Evolutionary conservation across 2,329 filamentous ascomycete species (phyloP), one percentile per base, ranked within the genome.

Genomic region (Pseudogymnoascus sp.): DNA sequence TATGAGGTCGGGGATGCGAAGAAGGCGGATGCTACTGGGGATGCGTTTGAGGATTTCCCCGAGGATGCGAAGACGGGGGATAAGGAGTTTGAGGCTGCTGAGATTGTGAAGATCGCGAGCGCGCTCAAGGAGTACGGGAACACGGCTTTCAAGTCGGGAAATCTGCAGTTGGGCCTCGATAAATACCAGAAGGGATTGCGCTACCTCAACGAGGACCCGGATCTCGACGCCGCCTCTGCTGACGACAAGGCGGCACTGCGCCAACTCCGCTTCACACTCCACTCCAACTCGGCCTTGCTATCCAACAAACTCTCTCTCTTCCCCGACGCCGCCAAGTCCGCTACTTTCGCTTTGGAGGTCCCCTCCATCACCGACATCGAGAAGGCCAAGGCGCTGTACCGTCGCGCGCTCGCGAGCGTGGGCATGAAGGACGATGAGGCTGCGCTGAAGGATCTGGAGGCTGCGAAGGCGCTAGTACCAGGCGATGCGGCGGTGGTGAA

Each of bases 171-270:
- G 34, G 93, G 87, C 1, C 81, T 97, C 25, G 87, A 89, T 65
- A 99, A 99, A 79, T 99, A 99, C 79, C 87, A 96, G 75, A 99
- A 99, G 80, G 93, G 87, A 16, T 78, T 96, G 66, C 87, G 92
- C 70, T 97, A 96, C 76, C 80, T 96, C 65, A 90, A 93, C 75
- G 90, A 96, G 75, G 90, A 93, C 72, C 89, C 89, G 0, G 86
- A 90, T 59, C 76, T 85, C 11, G 89, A 95, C 44, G 82, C 85
- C 53, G 91, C 93, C 69, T 82, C 89, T 4, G 79, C 84, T 53
- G 87, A 89, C 38, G 83, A 89, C 40, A 87, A 86, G 70, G 75
- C 79, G 23, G 82, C 88, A 67, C 82, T 97, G 65, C 83, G 85
- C 64, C 79, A 87, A 38, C 82, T 97, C 63, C 90, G 93, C 69